Conservation (phyloP, 1,284 basidiomycete genomes). For the Cystobasidium pallidum region DNA sequence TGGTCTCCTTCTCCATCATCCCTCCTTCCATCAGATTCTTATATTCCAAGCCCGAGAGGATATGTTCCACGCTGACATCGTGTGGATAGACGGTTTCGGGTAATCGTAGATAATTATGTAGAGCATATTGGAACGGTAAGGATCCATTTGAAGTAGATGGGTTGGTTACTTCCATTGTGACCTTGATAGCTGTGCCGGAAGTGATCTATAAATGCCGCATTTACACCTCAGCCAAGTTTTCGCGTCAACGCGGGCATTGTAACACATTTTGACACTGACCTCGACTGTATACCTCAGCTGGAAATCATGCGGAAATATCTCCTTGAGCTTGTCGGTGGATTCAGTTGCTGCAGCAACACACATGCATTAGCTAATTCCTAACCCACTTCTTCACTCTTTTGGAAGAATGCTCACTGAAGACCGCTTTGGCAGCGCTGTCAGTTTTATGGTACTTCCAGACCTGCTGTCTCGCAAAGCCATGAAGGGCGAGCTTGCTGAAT, state of each 20-base stretch:
- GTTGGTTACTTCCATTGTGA: conserved; percentile 46
- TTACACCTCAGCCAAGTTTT: neutral
- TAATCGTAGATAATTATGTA: conserved; percentile 57
- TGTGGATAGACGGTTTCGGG: conserved; percentile 49
- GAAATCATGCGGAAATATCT: conserved; percentile 50
- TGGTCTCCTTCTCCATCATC: conserved; percentile 39
- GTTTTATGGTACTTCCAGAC: conserved; percentile 48
- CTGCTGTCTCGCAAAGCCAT: conserved; percentile 53
- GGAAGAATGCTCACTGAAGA: conserved; percentile 48
- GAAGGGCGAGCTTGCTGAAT: conserved; percentile 52
- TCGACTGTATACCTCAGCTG: conserved; percentile 53
- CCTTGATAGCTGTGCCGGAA: conserved; percentile 31
- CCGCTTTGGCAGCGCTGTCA: conserved; percentile 46
- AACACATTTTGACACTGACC: conserved; percentile 44
- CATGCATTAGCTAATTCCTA: neutral
- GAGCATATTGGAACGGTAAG: conserved; percentile 57
- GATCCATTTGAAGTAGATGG: conserved; percentile 32
- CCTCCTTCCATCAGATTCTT: conserved; percentile 49
- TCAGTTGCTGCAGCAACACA: conserved; percentile 37
- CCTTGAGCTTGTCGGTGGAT: conserved; percentile 44
- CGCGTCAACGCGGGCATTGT: neutral
- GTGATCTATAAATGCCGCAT: conserved; percentile 12
- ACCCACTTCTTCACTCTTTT: neutral
- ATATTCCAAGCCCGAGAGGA: conserved; percentile 49
- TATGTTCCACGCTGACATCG: conserved; percentile 44